phyloP scores from a whole-genome alignment of 768 basidiomycete genomes.

The Cubamyces lactineus region DNA sequence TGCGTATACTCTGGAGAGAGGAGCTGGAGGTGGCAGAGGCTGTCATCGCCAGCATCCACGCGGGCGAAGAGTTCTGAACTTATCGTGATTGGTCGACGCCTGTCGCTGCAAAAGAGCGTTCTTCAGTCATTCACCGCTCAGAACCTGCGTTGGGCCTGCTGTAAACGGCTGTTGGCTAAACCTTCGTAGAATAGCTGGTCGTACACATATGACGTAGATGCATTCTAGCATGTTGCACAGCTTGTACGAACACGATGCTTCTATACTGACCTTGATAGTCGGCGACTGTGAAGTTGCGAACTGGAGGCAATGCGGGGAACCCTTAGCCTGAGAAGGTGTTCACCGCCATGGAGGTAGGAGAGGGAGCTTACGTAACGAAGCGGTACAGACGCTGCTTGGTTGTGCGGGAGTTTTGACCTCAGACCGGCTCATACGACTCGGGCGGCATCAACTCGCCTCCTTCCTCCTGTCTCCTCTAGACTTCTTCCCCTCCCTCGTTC shows the following conservation, averaged over 20 bases:
- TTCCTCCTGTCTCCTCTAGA: constrained; percentile 10
- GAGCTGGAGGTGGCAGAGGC: constrained; percentile 54
- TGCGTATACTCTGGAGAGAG: constrained; percentile 64
- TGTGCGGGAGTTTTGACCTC: constrained; percentile 1
- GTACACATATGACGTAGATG: no score
- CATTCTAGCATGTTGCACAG: no score
- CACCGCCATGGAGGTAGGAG: constrained; percentile 2
- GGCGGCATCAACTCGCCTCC: constrained; percentile 1
- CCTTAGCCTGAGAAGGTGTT: not conserved
- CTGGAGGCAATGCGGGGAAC: not conserved
- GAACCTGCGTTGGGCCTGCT: no score
- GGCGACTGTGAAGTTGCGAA: no score
- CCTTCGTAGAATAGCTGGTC: not conserved
- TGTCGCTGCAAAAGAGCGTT: not conserved
- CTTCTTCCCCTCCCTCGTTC: constrained; percentile 5
- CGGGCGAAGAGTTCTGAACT: constrained; percentile 51
- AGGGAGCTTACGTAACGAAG: constrained; percentile 16
- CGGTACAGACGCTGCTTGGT: constrained; percentile 4
- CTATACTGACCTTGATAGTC: no score
- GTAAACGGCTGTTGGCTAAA: no score
- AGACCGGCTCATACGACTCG: not conserved
- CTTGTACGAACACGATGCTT: no score
- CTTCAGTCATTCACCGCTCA: not conserved
- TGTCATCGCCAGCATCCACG: constrained; percentile 49
- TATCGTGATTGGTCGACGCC: not conserved